phyloP scores from a whole-genome alignment of 352 stramenopile species.

The Phytophthora tubulina region DNA sequence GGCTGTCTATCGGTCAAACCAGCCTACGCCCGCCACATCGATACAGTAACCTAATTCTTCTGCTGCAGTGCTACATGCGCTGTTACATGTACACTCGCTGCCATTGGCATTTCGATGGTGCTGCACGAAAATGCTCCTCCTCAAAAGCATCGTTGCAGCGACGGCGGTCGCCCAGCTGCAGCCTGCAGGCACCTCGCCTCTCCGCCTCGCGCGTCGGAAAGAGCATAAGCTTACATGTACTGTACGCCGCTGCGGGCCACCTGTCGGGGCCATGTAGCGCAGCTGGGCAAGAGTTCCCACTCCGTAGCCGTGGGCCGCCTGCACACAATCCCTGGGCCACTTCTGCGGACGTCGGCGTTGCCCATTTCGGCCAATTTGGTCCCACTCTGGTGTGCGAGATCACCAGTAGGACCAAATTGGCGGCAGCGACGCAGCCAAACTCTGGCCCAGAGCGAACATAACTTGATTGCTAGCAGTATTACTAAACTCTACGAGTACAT shows the following conservation, averaged over 20 bases:
- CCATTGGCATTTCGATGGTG: constrained; percentile 13
- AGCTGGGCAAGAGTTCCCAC: constrained; percentile 24
- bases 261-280: constrained; percentile 21
- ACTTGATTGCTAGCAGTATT: too few relatives aligned
- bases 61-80: background rate
- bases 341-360: background rate
- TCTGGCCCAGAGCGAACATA: background rate
- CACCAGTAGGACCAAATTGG: constrained; percentile 4
- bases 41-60: background rate
- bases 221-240: too few relatives aligned
- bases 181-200: too few relatives aligned
- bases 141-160: background rate
- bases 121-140: background rate
- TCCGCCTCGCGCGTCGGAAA: constrained; percentile 7
- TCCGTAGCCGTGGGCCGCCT: too few relatives aligned
- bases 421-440: too few relatives aligned
- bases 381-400: background rate
- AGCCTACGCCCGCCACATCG: too few relatives aligned
- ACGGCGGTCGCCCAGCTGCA: background rate
- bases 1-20: too few relatives aligned
- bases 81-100: background rate
- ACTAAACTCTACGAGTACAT: background rate
- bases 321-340: too few relatives aligned
- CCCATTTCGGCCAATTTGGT: background rate
- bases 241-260: constrained; percentile 17